Evolutionary conservation across 768 basidiomycete genomes (phyloP), one percentile per base, ranked within the genome.

Genomic region (Goffeauzyma gilvescens): DNA sequence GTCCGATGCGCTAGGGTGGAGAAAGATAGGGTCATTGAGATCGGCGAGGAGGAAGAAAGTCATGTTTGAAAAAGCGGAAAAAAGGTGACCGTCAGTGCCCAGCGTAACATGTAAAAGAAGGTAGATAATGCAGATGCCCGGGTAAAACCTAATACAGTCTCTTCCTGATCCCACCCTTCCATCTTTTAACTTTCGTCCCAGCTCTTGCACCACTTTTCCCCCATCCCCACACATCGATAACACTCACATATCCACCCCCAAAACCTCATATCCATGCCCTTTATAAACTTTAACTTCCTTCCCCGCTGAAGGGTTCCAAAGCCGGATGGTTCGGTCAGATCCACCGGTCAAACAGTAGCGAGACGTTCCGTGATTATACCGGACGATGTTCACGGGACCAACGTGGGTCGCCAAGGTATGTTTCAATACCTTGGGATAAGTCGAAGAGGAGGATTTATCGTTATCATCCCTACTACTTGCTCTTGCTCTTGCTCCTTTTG

Each of bases 261-360:
- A 72, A 3, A 98, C 82, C 60, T 96, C 93, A 60, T 95, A 90
- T 22, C 86, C 90, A 62, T 96, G 90, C 7, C 83, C 84, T 44
- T 75, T 67, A 61, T 93, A 98, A 0, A 69, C 62, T 66, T 93
- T 93, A 66, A 98, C 83, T 66, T 90, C 77, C n/a, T 76, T 71
- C 18, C 89, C 93, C 24, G 74, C 64, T 41, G 67, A 68, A 4
- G 86, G 80, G 63, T 96, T 98, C 81, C 86, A 95, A 28, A 96
- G 74, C 36, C 81, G 73, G 40, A 96, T 72, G 1, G 77, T 75
- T 37, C 87, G 73, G 65, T 96, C 93, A 60, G 84, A 79, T 15
- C 87, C 87, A 7, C 90, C 93, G 1, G 84, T 79, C n/a, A 98
- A 71, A 47, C 85, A 68, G 59, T 98, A 96, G 49, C 79, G 84